Base-by-base conservation (phyloP, 495 filamentous ascomycete species). In the Lasiosphaeriaceae sp. region DNA sequence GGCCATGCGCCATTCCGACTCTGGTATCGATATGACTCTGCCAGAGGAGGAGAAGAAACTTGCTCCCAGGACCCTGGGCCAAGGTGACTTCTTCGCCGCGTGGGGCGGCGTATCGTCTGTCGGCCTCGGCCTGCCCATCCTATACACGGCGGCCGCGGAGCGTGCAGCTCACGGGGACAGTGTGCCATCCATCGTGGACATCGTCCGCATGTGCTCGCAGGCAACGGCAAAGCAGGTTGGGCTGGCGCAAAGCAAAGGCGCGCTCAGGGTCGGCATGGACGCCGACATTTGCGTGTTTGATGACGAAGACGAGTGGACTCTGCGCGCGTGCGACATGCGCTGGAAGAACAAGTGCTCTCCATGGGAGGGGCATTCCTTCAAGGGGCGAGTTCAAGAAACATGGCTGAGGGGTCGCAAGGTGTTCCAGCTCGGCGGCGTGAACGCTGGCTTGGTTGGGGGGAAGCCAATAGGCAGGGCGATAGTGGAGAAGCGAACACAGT, bases 101-200 rank as follows among this genome's bases (percentile, higher is more conserved):
- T 98, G 94, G 94, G 94, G 94, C 44, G 94, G 94, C 45, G 94
- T 98, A 67, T 93, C 89, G 16, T 92, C 88, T 21, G 94, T 98
- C 50, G 94, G 94, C 2, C 79, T 98, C 16, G 94, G 94, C 1
- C 80, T 98, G 4, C 88, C 88, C 9, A 96, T 98, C 60, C 81
- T 98, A 5, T 90, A 90, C 87, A 96, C 93, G 0, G 85, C 90
- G 54, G 82, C 87, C 20, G 61, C 66, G 50, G 78, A 82, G 59
- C 84, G 88, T 68, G 78, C 54, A 62, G 79, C 69, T 51, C 73
- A 61, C 56, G 76, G 66, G 67, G 66, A 63, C 71, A 58, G 55
- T 48, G 73, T 56, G 44, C 81, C 63, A 58, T 73, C 31, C 62
- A 69, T 96, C 31, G 77, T 89, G 58, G 89, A 96, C 62, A 83